A percentile compares a stretch with the other conserved stretches of the same genome.
Conservation (phyloP, 768 basidiomycete species). For the Clathrus columnatus region DNA sequence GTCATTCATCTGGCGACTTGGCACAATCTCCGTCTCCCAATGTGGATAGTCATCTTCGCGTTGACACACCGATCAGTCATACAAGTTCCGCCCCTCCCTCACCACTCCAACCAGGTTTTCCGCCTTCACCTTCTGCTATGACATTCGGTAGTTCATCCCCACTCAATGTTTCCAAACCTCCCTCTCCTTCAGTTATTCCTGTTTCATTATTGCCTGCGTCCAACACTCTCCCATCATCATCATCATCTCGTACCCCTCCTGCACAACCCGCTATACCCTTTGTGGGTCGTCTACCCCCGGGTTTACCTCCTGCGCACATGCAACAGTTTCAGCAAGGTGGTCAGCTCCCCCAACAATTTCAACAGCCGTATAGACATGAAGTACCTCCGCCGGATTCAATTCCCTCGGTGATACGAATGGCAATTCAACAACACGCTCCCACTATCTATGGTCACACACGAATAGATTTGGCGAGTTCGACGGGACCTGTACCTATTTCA, state of each 20-base stretch:
- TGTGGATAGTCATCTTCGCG: neutral
- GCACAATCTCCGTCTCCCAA: neutral
- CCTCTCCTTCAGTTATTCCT: neutral
- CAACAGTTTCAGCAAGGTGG: constrained; percentile 1
- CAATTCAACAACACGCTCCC: constrained; percentile 25
- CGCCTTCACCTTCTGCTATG: constrained; percentile 3
- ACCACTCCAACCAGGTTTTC: constrained; percentile 9
- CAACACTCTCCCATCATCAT: neutral
- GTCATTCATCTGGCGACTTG: neutral
- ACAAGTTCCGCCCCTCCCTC: constrained; percentile 6
- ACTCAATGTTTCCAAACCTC: neutral
- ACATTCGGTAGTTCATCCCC: neutral
- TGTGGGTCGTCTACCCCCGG: neutral
- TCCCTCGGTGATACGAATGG: neutral
- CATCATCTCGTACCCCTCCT: neutral
- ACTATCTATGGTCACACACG: constrained; percentile 58
- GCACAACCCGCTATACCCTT: constrained; percentile 7
- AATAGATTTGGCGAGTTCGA: constrained; percentile 38
- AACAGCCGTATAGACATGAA: neutral
- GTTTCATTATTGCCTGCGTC: neutral
- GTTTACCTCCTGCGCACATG: constrained; percentile 6
- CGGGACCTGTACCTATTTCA: constrained; percentile 51
- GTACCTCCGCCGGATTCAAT: neutral
- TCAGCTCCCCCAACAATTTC: neutral
- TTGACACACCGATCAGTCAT: neutral